Conservation (phyloP, 768 basidiomycete genomes). For the Phaeotremella skinneri region DNA sequence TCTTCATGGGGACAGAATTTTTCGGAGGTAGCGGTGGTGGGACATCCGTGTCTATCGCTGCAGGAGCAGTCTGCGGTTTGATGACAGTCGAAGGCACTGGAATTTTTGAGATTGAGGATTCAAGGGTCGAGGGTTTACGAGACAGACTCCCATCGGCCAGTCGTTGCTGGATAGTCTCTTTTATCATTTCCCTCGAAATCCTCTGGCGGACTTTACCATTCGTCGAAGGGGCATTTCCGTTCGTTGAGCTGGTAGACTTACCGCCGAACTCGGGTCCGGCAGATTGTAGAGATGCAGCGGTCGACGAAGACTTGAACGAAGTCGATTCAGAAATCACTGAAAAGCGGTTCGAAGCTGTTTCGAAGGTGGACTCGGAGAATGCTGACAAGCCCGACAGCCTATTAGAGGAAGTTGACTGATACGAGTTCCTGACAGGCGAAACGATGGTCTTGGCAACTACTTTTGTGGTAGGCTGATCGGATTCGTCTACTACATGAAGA, state of each 20-base stretch:
- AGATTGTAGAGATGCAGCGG: not conserved
- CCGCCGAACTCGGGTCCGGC: not conserved
- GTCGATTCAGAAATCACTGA: not conserved
- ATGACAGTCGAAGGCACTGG: conserved; percentile 8
- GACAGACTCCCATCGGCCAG: conserved; percentile 41
- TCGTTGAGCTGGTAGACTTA: conserved; percentile 7
- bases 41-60: conserved; percentile 29
- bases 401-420: not conserved
- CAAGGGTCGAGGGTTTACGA: conserved; percentile 16
- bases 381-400: not conserved
- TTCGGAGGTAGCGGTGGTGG: conserved; percentile 26
- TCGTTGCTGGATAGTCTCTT: conserved; percentile 44
- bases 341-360: not conserved
- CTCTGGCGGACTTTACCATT: conserved; percentile 45
- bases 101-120: conserved; percentile 1
- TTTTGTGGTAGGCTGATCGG: conserved; percentile 7
- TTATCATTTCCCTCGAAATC: conserved; percentile 49
- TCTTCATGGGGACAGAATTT: conserved; percentile 23
- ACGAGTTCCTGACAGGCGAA: not conserved
- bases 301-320: not conserved
- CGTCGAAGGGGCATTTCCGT: no score
- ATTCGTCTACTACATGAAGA: conserved; percentile 11
- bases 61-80: not conserved
- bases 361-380: conserved; percentile 1
- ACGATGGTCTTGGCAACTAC: conserved; percentile 7